Evolutionary conservation across 129 eudicot genomes (phyloP), one percentile per base, ranked within the genome.

Genomic region (Oenanthe sinensis): DNA sequence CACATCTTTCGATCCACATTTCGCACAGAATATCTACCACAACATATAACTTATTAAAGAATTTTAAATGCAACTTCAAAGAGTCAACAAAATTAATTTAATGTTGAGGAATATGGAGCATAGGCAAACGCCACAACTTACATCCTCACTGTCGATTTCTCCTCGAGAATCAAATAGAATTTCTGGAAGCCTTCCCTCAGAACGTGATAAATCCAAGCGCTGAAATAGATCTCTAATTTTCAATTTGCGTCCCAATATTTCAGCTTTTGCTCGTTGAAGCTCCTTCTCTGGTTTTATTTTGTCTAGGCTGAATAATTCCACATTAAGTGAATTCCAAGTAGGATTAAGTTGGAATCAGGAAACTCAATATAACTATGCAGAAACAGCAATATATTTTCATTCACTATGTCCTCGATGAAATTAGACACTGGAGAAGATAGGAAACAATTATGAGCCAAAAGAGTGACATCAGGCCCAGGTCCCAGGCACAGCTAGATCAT

Each of bases 111-210:
- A 60, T 14, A 24, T 37, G 72, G 22, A 16, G 4, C 67, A 78
- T 62, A 54, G 74, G 45, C 50, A 77, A 77, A 33, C 43, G 50
- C 26, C 36, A 81, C 73, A 70, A 78, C 97, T 77, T 85, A 95
- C 98, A 83, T 95, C 98, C 87, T 95, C 98, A 85, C 98, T 91
- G 88, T 95, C 97, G 39, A 95, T 91, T 87, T 87, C 86, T 69
- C 98, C 97, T 43, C 79, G 81, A 77, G 96, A 83, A 83, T 95
- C 98, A 73, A 88, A 95, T 71, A 95, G 73, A 77, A 96, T 65
- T 75, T 83, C 92, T 60, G 98, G 97, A 91, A 88, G 80, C 88
- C 85, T 88, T 76, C 98, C 98, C 81, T 83, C 87, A 33, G 85
- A 82, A 67, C 86, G 85, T 81, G 91, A 81, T 75, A 46, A 47